Evolutionary conservation across 106 monocot species (phyloP), one percentile per base, ranked within the genome.

Genomic region (Acorus calamus): DNA sequence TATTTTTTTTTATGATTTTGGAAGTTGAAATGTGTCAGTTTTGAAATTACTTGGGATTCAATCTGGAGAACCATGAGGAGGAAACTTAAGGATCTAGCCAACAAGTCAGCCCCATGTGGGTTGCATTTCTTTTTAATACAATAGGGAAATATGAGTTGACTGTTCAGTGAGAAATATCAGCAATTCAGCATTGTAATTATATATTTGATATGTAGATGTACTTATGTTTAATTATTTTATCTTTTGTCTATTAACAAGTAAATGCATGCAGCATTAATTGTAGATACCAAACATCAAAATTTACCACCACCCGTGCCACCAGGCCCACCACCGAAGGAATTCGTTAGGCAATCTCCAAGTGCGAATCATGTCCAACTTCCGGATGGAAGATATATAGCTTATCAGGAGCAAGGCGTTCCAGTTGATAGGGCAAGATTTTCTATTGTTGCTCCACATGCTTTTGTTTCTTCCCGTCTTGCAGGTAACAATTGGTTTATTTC

Each of bases 381-480:
- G 63, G 91, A 96, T 91, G 90, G 90, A 51, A 73, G 90, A 51
- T 58, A 80, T 54, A 61, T 96, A 65, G 74, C 96, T 44, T 96
- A 87, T 84, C 71, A 71, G n/a, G 83, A 84, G 66, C 76, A 83
- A 67, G 91, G 96, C 63, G 84, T 87, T 62, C 56, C 84, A 50
- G 75, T 72, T 76, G 84, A 80, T 72, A 80, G 61, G 5, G 96
- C 90, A 78, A 86, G 96, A 62, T 91, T 96, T 73, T 83, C 82
- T n/a, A 63, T 96, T 70, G 77, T 96, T 72, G 57, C 77, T 55
- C 85, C 90, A 44, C 96, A 96, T 87, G 76, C 85, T 72, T 96
- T 91, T 76, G 87, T 96, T 64, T 96, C 96, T 59, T 96, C 96
- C 54, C 72, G 96, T 42, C 69, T 91, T 13, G 86, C 87, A 78